phyloP scores from a whole-genome alignment of 1,284 basidiomycete genomes.

The Microbotryum scabiosae region DNA sequence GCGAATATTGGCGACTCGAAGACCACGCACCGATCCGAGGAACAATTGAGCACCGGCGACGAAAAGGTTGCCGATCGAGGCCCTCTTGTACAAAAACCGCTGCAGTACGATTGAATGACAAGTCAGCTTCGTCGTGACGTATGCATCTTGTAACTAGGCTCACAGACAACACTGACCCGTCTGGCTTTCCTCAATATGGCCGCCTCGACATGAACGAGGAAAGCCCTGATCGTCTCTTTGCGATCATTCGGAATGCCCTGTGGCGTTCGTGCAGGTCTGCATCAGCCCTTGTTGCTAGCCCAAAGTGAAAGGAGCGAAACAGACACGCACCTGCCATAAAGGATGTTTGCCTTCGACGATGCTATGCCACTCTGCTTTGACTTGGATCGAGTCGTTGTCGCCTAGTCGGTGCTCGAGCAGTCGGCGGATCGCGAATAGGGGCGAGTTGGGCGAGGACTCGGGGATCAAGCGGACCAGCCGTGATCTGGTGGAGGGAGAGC shows the following conservation, averaged over 20 bases:
- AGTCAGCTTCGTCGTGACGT: too few relatives aligned
- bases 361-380: conserved; percentile 47
- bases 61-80: conserved; percentile 43
- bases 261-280: neutral
- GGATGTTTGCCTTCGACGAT: conserved; percentile 81
- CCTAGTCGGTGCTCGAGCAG: conserved; percentile 32
- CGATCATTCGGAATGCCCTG: conserved; percentile 73
- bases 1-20: conserved; percentile 17
- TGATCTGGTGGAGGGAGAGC: conserved; percentile 42
- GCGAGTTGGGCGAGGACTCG: conserved; percentile 24
- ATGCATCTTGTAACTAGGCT: neutral
- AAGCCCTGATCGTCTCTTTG: conserved; percentile 76
- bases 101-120: conserved; percentile 59
- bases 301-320: neutral
- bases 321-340: conserved; percentile 58
- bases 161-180: neutral
- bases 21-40: conserved; percentile 63
- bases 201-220: conserved; percentile 28
- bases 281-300: neutral
- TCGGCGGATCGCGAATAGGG: conserved; percentile 28
- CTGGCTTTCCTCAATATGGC: conserved; percentile 26
- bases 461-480: conserved; percentile 48
- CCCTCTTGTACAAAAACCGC: conserved; percentile 80
- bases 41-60: conserved; percentile 75
- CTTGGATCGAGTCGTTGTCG: conserved; percentile 52